phyloP scores from a whole-genome alignment of 148 eudicot species.

The Camellia japonica region DNA sequence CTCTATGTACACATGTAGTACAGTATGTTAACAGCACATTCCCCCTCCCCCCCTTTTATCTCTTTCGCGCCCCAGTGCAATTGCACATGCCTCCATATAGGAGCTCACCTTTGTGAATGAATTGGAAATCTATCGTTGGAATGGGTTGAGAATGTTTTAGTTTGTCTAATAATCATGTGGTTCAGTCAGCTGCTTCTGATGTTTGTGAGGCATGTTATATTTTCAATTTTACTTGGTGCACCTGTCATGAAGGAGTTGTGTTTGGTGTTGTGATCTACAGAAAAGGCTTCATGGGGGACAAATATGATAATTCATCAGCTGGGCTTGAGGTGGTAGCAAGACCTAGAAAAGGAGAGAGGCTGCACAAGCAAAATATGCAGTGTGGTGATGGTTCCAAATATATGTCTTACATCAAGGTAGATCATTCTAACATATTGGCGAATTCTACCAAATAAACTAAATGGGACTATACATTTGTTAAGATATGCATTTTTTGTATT shows the following conservation, averaged over 20 bases:
- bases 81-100: background rate
- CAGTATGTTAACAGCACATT: background rate
- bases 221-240: background rate
- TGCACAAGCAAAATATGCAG: constrained; percentile 46
- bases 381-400: constrained; percentile 79
- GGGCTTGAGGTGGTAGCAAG: constrained; percentile 40
- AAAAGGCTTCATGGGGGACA: constrained; percentile 38
- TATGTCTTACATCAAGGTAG: constrained; percentile 95
- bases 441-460: background rate
- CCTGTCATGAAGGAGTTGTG: background rate
- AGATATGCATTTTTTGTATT: too few species aligned
- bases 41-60: background rate
- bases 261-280: constrained; percentile 39
- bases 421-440: background rate
- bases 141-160: background rate
- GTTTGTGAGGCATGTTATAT: constrained; percentile 7
- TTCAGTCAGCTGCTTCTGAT: constrained; percentile 6
- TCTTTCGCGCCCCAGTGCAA: background rate
- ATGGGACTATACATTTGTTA: background rate
- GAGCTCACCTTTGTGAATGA: background rate
- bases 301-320: constrained; percentile 42
- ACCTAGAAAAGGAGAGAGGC: constrained; percentile 57
- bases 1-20: background rate
- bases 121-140: background rate
- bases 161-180: constrained; percentile 1